phyloP scores from a whole-genome alignment of 305 asterid species.

The Salvia sclarea region DNA sequence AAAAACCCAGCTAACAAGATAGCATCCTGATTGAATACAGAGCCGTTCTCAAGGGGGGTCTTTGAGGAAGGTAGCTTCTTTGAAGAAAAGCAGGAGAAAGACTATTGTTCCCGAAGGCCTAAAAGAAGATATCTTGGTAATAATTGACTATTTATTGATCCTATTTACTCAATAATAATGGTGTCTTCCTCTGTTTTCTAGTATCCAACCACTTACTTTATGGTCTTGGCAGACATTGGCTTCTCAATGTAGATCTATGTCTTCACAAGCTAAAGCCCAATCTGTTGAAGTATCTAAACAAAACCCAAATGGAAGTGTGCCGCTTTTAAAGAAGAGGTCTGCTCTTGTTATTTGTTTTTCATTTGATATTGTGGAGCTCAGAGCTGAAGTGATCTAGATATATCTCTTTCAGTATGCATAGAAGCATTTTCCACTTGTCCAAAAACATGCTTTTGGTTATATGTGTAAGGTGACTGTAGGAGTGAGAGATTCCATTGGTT shows the following conservation, averaged over 20 bases:
- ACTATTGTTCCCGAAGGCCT: constrained; percentile 16
- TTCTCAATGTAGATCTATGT: constrained; percentile 25
- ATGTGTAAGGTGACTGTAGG: background rate
- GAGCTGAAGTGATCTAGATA: background rate
- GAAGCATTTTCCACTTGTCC: background rate
- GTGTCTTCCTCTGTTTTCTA: background rate
- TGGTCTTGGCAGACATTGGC: constrained; percentile 20
- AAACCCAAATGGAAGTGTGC: constrained; percentile 26
- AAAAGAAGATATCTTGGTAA: constrained; percentile 18
- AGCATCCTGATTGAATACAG: constrained; percentile 4
- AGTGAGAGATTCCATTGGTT: background rate
- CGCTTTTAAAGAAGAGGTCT: constrained; percentile 34
- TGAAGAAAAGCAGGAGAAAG: background rate
- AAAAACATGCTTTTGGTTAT: background rate
- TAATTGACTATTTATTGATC: background rate
- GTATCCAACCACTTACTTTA: background rate
- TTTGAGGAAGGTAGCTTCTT: background rate
- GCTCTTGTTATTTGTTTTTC: background rate
- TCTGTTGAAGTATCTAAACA: constrained; percentile 28
- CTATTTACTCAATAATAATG: background rate
- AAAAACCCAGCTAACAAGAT: constrained; percentile 8
- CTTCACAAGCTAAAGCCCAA: constrained; percentile 17
- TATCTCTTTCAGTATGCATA: constrained; percentile 6
- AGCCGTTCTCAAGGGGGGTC: background rate
- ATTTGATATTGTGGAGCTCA: background rate